Evolutionary conservation across 352 stramenopile genomes (phyloP).

Genomic region (Chrysophaeum taylorii): DNA sequence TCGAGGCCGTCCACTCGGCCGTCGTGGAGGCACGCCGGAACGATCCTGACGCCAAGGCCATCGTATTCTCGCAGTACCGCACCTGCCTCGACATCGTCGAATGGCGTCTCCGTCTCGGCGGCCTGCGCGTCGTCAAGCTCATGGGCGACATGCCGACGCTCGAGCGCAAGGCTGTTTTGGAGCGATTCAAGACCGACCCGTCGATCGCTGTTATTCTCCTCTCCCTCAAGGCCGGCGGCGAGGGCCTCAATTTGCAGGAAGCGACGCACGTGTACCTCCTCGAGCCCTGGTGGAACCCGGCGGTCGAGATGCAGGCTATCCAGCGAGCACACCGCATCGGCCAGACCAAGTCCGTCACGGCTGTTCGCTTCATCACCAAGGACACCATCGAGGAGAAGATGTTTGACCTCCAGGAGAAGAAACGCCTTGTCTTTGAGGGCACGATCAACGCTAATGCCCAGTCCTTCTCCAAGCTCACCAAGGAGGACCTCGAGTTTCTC

Average conservation of each 20-base stretch:
- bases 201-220: slow-evolving; percentile 75
- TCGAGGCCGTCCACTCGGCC: slow-evolving; percentile 94
- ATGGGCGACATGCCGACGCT: slow-evolving; percentile 76
- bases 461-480: slow-evolving; percentile 72
- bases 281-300: slow-evolving; percentile 96
- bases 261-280: slow-evolving; percentile 29
- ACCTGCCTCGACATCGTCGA: slow-evolving; percentile 98
- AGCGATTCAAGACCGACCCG: not conserved
- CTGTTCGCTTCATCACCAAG: not conserved
- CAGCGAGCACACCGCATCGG: slow-evolving; percentile 94
- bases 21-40: slow-evolving; percentile 79
- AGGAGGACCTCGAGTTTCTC: slow-evolving; percentile 82
- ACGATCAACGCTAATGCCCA: slow-evolving; percentile 84
- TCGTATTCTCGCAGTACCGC: slow-evolving; percentile 85
- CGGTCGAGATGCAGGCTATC: slow-evolving; percentile 86
- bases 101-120: slow-evolving; percentile 76
- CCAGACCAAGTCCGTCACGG: slow-evolving; percentile 24
- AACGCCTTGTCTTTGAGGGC: slow-evolving; percentile 94
- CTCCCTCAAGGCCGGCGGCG: slow-evolving; percentile 93
- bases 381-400: slow-evolving; percentile 88
- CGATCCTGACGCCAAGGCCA: slow-evolving; percentile 88
- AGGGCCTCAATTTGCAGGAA: slow-evolving; percentile 84
- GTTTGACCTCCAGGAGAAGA: slow-evolving; percentile 86
- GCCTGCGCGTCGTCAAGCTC: slow-evolving; percentile 74
- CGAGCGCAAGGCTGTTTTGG: slow-evolving; percentile 31